phyloP scores from a whole-genome alignment of 192 early-diverging fungal genomes.

The Gamsiella multidivaricata region DNA sequence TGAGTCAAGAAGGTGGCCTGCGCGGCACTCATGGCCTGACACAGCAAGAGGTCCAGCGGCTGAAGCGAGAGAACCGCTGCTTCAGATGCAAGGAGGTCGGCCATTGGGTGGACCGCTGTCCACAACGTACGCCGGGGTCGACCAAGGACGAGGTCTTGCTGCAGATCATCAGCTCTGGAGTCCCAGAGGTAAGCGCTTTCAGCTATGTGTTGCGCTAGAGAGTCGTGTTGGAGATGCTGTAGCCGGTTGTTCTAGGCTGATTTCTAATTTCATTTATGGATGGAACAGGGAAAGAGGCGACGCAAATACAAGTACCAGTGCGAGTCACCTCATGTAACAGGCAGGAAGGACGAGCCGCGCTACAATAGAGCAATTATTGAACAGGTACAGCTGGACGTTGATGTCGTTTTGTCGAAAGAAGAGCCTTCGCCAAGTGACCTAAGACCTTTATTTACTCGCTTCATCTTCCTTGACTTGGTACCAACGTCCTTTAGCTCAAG shows the following conservation, averaged over 20 bases:
- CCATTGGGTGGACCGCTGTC: conserved; percentile 21
- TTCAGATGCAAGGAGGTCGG: conserved; percentile 23
- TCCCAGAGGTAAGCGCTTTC: conserved; percentile 37
- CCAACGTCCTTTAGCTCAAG: conserved; percentile 13
- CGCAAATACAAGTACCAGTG: conserved; percentile 33
- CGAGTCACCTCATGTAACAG: conserved; percentile 21
- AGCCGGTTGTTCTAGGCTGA: background rate
- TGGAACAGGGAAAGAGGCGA: conserved; percentile 5
- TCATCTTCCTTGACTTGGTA: background rate
- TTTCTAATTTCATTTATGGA: background rate
- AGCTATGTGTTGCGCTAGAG: too few species aligned
- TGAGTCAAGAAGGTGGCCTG: too few species aligned
- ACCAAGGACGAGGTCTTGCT: conserved; percentile 29
- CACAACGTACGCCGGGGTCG: background rate
- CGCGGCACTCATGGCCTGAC: background rate
- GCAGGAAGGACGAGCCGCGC: conserved; percentile 24
- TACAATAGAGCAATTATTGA: conserved; percentile 42
- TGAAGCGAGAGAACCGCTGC: conserved; percentile 14
- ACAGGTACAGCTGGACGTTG: conserved; percentile 39
- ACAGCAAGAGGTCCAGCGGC: background rate
- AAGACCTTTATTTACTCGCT: too few species aligned
- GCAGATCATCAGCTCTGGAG: conserved; percentile 46
- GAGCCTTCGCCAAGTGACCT: too few species aligned
- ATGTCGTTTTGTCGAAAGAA: too few species aligned
- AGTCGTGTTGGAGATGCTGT: background rate